Evolutionary conservation across 176 grass and related monocot species (phyloP).

Genomic region (Poa annua): DNA sequence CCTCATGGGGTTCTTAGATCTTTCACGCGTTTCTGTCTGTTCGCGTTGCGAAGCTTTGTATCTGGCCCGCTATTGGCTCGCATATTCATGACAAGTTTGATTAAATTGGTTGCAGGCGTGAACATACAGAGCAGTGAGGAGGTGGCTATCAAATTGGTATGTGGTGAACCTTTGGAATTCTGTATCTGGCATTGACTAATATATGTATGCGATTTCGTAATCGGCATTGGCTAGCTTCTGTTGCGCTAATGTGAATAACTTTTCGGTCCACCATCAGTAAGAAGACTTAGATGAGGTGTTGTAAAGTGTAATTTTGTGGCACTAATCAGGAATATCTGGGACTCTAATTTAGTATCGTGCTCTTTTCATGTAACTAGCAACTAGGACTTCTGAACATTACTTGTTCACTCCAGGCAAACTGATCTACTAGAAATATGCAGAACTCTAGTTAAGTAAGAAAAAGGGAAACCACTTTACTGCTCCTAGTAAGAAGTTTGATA

Average conservation of each 20-base stretch:
- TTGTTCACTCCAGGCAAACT: neutral
- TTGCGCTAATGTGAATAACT: neutral
- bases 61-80: neutral
- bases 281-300: neutral
- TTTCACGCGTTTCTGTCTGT: conserved; percentile 5
- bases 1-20: conserved; percentile 24
- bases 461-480: neutral
- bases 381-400: neutral
- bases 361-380: neutral
- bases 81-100: conserved; percentile 12
- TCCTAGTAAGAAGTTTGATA: neutral
- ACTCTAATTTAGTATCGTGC: neutral
- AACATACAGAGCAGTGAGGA: conserved; percentile 64
- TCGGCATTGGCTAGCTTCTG: neutral
- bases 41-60: neutral
- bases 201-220: neutral
- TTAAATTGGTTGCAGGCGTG: conserved; percentile 47
- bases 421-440: neutral
- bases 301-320: neutral
- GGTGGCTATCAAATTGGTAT: conserved; percentile 66
- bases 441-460: conserved; percentile 11
- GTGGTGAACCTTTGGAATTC: conserved; percentile 23
- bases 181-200: conserved; percentile 3
- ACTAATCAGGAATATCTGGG: conserved; percentile 2
- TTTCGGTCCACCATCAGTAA: neutral